These are phyloP conservation scores for Agastache rugosa DNA, from an alignment of 257 asterid genomes.

Conservation along the genomic window DNA sequence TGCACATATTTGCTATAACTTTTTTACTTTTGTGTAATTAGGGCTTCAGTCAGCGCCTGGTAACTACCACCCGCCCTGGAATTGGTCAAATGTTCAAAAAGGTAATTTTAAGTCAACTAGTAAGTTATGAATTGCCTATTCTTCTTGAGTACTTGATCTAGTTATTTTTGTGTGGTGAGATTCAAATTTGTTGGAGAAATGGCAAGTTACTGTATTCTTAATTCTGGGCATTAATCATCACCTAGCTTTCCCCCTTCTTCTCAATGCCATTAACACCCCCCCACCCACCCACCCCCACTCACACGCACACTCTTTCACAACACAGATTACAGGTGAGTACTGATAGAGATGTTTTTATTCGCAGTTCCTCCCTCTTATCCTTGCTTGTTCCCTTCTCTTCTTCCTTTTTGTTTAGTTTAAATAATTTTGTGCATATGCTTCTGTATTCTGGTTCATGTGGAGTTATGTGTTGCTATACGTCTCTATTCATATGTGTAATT, in stretches of 20 bases:
- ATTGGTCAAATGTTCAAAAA: slow-evolving; percentile 92
- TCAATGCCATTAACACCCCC: background rate
- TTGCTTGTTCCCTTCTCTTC: background rate
- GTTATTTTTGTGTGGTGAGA: background rate
- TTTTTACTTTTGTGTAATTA: slow-evolving; percentile 46
- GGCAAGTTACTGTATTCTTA: slow-evolving; percentile 5
- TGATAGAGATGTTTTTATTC: background rate
- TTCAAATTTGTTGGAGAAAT: slow-evolving; percentile 23
- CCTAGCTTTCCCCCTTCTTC: background rate
- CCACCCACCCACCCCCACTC: too few species aligned
- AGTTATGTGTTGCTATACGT: slow-evolving; percentile 13
- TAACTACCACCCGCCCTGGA: slow-evolving; percentile 86
- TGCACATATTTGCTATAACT: slow-evolving; percentile 21
- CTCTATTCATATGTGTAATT: slow-evolving; percentile 1
- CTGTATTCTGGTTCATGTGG: slow-evolving; percentile 16
- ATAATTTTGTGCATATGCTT: background rate
- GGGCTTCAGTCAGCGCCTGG: slow-evolving; percentile 98
- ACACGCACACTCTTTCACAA: background rate
- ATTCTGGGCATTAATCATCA: background rate
- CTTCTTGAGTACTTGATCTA: background rate
- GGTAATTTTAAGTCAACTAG: slow-evolving; percentile 52
- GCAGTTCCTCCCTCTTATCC: background rate
- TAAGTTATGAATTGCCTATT: slow-evolving; percentile 12
- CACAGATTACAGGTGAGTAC: background rate
- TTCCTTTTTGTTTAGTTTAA: background rate